A percentile compares a stretch with the other conserved stretches of the same genome.
phyloP scores from a whole-genome alignment of 106 monocot species.

The Platanthera zijinensis region DNA sequence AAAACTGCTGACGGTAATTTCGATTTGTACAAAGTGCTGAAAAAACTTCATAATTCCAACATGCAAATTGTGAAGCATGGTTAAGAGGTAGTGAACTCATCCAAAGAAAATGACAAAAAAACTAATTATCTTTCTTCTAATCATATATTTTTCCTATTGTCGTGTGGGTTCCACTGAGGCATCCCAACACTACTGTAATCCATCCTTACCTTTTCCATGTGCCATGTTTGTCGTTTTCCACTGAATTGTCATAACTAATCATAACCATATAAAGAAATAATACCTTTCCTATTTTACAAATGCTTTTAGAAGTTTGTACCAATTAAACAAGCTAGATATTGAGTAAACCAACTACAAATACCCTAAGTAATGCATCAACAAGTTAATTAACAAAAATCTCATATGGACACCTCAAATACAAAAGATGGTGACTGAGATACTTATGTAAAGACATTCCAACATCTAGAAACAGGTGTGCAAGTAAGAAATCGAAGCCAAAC shows the following conservation, averaged over 20 bases:
- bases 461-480: not conserved
- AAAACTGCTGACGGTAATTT: not conserved
- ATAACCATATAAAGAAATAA: not conserved
- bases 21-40: not conserved
- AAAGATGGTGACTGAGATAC: not conserved
- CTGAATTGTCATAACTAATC: not conserved
- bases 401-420: not conserved
- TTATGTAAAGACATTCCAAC: not conserved
- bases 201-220: not conserved
- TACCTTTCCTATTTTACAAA: not conserved
- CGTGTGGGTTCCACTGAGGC: not conserved
- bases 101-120: not conserved
- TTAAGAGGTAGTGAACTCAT: not conserved
- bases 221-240: not conserved
- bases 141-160: not conserved
- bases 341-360: not conserved
- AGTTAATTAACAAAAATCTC: not conserved
- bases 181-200: not conserved
- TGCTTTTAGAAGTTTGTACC: not conserved
- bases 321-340: not conserved
- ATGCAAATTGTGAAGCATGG: slow-evolving; percentile 2
- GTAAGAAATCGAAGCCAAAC: not conserved
- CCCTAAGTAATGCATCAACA: not conserved
- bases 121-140: not conserved
- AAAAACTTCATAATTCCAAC: not conserved